These are phyloP conservation scores for Ettlia oleoabundans DNA, from an alignment of 139 green algal species.

Conservation along the genomic window DNA sequence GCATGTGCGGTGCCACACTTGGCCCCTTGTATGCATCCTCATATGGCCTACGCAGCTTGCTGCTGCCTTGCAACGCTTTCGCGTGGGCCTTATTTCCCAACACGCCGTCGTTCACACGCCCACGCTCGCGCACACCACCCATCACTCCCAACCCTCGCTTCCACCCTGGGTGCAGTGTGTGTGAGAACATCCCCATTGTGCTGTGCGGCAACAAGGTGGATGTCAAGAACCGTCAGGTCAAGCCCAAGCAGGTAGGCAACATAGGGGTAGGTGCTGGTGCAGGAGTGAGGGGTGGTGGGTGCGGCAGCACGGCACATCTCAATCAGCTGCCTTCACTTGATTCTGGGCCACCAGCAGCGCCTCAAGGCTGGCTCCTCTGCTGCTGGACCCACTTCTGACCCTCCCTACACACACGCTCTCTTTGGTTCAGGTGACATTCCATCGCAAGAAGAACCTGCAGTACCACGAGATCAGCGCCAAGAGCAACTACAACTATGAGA, in stretches of 20 bases:
- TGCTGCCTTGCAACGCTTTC: too few species aligned
- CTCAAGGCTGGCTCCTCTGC: too few species aligned
- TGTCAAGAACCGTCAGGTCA: constrained; percentile 99
- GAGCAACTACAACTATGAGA: constrained; percentile 99
- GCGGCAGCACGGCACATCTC: neutral
- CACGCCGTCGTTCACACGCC: too few species aligned
- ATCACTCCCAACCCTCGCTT: too few species aligned
- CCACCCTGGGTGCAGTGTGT: constrained; percentile 94
- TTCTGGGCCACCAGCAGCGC: too few species aligned
- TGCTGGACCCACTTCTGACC: neutral
- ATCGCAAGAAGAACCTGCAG: constrained; percentile 99
- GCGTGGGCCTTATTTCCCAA: too few species aligned
- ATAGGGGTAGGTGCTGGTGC: neutral
- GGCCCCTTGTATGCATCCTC: too few species aligned
- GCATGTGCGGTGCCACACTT: too few species aligned
- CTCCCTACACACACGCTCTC: neutral
- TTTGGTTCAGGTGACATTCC: constrained; percentile 77
- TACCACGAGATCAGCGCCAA: constrained; percentile 99
- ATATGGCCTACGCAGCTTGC: too few species aligned
- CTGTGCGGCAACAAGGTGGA: constrained; percentile 99
- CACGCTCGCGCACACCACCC: too few species aligned
- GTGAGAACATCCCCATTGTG: constrained; percentile 99
- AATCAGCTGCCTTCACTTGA: too few species aligned
- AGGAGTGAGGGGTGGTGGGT: neutral
- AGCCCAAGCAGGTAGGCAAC: constrained; percentile 91